Percentiles rank a stretch among this genome's conserved stretches.
phyloP scores from a whole-genome alignment of 2,329 filamentous ascomycete genomes.

The Zarea fungicola region DNA sequence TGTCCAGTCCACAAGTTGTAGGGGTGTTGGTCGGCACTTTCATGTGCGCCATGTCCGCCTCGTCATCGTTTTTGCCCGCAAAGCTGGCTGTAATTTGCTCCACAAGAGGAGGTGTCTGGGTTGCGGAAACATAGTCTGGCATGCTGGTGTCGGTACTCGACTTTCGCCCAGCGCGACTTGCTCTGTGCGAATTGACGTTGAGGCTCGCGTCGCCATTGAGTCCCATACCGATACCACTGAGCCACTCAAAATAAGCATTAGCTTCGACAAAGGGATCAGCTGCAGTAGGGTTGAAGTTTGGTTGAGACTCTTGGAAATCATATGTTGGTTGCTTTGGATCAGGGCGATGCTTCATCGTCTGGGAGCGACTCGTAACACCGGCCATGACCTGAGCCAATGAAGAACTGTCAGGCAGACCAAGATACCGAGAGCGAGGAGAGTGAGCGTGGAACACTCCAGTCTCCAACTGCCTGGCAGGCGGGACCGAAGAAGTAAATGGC shows the following conservation, averaged over 20 bases:
- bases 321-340: neutral
- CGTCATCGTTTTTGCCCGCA: constrained; percentile 28
- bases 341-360: neutral
- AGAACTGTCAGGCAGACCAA: neutral
- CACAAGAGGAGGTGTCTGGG: constrained; percentile 14
- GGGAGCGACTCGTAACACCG: neutral
- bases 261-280: constrained; percentile 21
- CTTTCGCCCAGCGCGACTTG: constrained; percentile 13
- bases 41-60: constrained; percentile 18
- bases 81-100: neutral
- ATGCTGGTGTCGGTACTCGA: constrained; percentile 37
- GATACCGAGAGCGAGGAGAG: constrained; percentile 42
- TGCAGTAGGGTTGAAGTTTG: neutral
- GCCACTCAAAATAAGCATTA: constrained; percentile 25
- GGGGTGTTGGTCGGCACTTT: constrained; percentile 42
- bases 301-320: neutral
- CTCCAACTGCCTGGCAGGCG: constrained; percentile 36
- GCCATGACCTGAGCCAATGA: neutral
- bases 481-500: constrained; percentile 36
- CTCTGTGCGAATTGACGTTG: neutral
- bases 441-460: constrained; percentile 56
- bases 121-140: constrained; percentile 32
- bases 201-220: neutral
- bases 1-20: constrained; percentile 20
- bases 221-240: constrained; percentile 18